Evolutionary conservation across 345 rosid species (phyloP).

Genomic region (Stellera chamaejasme): DNA sequence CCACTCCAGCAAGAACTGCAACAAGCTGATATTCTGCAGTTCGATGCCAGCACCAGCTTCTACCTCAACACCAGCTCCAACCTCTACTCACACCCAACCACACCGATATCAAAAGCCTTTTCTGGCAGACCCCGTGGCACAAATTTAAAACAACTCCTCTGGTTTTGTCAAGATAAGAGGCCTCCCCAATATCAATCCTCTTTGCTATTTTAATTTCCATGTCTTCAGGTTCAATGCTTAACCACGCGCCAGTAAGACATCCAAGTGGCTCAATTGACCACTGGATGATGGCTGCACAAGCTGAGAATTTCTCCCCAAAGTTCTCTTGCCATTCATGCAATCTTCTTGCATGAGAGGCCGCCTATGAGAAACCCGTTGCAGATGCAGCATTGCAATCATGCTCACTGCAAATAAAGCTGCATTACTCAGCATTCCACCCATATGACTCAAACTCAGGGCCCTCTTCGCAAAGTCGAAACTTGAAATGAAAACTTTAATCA

Average conservation of each 20-base stretch:
- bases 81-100: no score
- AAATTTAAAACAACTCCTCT: no score
- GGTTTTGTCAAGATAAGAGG: no score
- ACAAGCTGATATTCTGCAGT: no score
- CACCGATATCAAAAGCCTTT: no score
- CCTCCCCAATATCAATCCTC: neutral
- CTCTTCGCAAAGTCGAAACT: slow-evolving; percentile 53
- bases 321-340: slow-evolving; percentile 20
- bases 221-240: slow-evolving; percentile 18
- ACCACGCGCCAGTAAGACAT: slow-evolving; percentile 78
- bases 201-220: neutral
- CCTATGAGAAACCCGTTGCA: slow-evolving; percentile 41
- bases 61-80: no score
- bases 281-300: slow-evolving; percentile 31
- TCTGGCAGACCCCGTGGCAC: no score
- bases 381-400: slow-evolving; percentile 68
- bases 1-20: no score
- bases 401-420: slow-evolving; percentile 73
- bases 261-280: slow-evolving; percentile 36
- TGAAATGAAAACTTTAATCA: slow-evolving; percentile 40
- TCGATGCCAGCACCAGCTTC: no score
- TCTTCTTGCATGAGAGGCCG: slow-evolving; percentile 28
- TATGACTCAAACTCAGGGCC: slow-evolving; percentile 43
- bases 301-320: slow-evolving; percentile 24
- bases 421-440: slow-evolving; percentile 67